phyloP scores from a whole-genome alignment of 805 yeast species.

The Kodamaea laetipori region DNA sequence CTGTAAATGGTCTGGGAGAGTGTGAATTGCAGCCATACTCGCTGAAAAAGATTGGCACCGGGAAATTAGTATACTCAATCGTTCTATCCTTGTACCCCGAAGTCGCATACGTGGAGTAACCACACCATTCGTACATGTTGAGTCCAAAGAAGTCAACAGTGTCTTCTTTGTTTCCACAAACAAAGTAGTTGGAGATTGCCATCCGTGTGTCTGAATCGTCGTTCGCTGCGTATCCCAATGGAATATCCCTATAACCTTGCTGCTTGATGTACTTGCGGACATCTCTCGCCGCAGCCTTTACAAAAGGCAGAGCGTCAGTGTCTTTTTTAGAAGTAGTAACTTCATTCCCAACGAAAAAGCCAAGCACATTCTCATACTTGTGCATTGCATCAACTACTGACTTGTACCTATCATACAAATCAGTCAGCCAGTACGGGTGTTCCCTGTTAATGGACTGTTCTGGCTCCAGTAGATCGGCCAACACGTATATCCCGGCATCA shows the following conservation, averaged over 20 bases:
- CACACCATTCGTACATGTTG: constrained; percentile 47
- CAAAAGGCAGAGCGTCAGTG: constrained; percentile 35
- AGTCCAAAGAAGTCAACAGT: constrained; percentile 38
- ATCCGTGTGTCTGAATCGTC: constrained; percentile 37
- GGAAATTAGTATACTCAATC: constrained; percentile 27
- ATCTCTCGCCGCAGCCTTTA: constrained; percentile 40
- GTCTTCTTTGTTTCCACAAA: constrained; percentile 24
- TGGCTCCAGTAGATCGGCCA: constrained; percentile 41
- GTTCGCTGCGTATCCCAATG: constrained; percentile 45
- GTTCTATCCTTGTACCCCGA: constrained; percentile 42
- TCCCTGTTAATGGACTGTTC: constrained; percentile 34
- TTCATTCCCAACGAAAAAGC: constrained; percentile 46
- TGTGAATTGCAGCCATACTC: constrained; percentile 42
- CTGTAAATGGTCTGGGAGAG: constrained; percentile 42
- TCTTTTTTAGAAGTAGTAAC: constrained; percentile 33
- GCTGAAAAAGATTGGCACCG: constrained; percentile 42
- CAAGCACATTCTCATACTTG: constrained; percentile 36
- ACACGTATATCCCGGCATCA: constrained; percentile 38
- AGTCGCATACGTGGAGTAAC: constrained; percentile 37
- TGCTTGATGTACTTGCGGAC: constrained; percentile 28
- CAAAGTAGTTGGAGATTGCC: constrained; percentile 32
- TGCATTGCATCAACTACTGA: constrained; percentile 37
- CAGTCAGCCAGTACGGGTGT: constrained; percentile 38
- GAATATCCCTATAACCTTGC: constrained; percentile 34
- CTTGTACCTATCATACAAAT: constrained; percentile 31